Evolutionary conservation across 495 filamentous ascomycete species (phyloP), one percentile per base, ranked within the genome.

Genomic region (Oidiodendron maius): DNA sequence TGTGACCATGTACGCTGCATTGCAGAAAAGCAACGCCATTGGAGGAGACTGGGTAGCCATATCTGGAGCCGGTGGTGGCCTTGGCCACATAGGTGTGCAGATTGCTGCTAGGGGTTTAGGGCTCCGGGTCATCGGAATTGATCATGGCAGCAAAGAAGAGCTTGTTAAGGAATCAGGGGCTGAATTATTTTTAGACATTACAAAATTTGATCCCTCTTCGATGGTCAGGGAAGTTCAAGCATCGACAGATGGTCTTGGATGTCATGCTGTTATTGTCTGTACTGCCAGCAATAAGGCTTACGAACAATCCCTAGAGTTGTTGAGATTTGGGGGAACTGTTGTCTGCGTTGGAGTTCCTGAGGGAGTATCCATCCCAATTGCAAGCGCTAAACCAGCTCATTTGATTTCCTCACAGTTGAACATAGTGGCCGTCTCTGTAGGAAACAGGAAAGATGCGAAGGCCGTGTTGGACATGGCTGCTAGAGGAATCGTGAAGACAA

Each of bases 291-390:
- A 37, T 4, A 37, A 37, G 18, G 82, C 82, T 1, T 87, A 86
- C 51, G 79, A 69, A 3, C 71, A 77, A 51, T 69, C 71, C 3
- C n/a, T 80, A 36, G 63, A 68, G 22, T 61, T 86, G 52, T 66
- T 86, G 25, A 64, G 74, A 1, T 84, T 83, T 52, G 74, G 75
- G 40, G 83, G 83, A 1, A 72, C 75, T 0, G 46, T 60, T 13
- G 70, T 86, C 6, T 84, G 81, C 53, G 77, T 86, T 10, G 83
- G 83, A 0, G 63, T 87, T 10, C 82, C 83, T 0, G 79, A 83
- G 60, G 35, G 35, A 17, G 18, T n/a, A 34, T n/a, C 28, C 8
- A n/a, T 34, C 28, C 9, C 28, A 8, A 34, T 34, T 34, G 9
- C 8, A n/a, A 9, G 9, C 8, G 28, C 28, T 34, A 9, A 34